Evolutionary conservation across 345 rosid species (phyloP).

Genomic region (Moricandia arvensis): DNA sequence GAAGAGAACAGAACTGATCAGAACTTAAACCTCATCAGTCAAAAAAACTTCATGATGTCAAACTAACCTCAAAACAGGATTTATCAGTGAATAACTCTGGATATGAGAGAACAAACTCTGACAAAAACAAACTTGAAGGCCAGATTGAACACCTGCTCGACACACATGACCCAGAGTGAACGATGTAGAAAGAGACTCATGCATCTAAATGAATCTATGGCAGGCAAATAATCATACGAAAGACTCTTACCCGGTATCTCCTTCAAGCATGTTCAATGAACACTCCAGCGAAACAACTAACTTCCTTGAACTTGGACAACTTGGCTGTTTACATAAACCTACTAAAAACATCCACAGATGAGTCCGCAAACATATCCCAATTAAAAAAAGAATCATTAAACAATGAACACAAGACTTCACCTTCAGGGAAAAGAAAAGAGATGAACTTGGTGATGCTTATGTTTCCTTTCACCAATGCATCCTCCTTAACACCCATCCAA

Average conservation of each 20-base stretch:
- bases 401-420: constrained; percentile 35
- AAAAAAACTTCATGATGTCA: constrained; percentile 2
- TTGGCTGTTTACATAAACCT: constrained; percentile 48
- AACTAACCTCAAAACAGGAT: constrained; percentile 77
- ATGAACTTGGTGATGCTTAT: constrained; percentile 57
- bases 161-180: constrained; percentile 4
- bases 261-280: constrained; percentile 87
- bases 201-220: background rate
- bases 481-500: constrained; percentile 42
- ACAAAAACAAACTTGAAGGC: constrained; percentile 78
- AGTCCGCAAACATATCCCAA: background rate
- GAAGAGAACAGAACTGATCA: background rate
- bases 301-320: constrained; percentile 47
- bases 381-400: background rate
- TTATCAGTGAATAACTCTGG: constrained; percentile 58
- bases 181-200: background rate
- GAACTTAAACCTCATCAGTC: background rate
- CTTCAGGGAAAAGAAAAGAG: constrained; percentile 74
- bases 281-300: constrained; percentile 61
- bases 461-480: constrained; percentile 39
- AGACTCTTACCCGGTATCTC: constrained; percentile 74
- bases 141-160: constrained; percentile 72
- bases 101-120: constrained; percentile 69
- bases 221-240: background rate
- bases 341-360: constrained; percentile 12